Conservation (phyloP, 1,284 basidiomycete genomes). For the Mycena citricolor region DNA sequence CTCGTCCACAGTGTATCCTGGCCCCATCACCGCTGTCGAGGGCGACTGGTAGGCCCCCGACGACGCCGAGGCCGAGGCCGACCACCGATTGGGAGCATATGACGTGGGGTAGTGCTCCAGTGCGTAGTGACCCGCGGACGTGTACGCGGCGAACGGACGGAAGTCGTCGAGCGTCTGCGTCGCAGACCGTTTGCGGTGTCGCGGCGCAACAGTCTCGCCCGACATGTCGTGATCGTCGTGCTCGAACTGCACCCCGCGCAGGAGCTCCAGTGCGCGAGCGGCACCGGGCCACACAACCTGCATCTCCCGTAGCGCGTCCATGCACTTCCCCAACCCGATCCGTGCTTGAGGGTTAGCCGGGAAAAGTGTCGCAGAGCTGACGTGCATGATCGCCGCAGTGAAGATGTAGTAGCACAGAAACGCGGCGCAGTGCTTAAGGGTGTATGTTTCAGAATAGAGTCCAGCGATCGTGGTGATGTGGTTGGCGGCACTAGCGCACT, state of each 20-base stretch:
- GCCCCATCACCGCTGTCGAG: slow-evolving; percentile 65
- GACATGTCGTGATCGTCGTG: too few relatives aligned
- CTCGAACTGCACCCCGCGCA: slow-evolving; percentile 62
- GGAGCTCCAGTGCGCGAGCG: slow-evolving; percentile 68
- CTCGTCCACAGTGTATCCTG: slow-evolving; percentile 64
- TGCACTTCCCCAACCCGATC: slow-evolving; percentile 64
- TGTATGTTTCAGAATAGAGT: slow-evolving; percentile 63
- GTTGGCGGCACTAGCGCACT: slow-evolving; percentile 73
- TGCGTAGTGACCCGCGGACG: slow-evolving; percentile 3
- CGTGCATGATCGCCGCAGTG: slow-evolving; percentile 81
- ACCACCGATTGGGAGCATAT: slow-evolving; percentile 51
- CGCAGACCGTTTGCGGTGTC: slow-evolving; percentile 40
- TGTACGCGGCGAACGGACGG: slow-evolving; percentile 6
- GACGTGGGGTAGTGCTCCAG: slow-evolving; percentile 20
- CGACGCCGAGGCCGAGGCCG: slow-evolving; percentile 35
- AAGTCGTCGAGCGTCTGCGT: slow-evolving; percentile 29
- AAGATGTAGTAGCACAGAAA: slow-evolving; percentile 84
- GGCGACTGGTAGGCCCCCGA: slow-evolving; percentile 38
- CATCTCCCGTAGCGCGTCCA: slow-evolving; percentile 70
- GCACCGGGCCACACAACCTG: slow-evolving; percentile 77
- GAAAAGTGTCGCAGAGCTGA: slow-evolving; percentile 34
- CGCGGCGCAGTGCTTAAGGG: slow-evolving; percentile 63
- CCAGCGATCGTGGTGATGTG: slow-evolving; percentile 74
- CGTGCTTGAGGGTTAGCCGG: slow-evolving; percentile 62
- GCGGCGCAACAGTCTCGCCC: slow-evolving; percentile 17